phyloP scores from a whole-genome alignment of 2,329 filamentous ascomycete genomes.

The Colletotrichum lentis region DNA sequence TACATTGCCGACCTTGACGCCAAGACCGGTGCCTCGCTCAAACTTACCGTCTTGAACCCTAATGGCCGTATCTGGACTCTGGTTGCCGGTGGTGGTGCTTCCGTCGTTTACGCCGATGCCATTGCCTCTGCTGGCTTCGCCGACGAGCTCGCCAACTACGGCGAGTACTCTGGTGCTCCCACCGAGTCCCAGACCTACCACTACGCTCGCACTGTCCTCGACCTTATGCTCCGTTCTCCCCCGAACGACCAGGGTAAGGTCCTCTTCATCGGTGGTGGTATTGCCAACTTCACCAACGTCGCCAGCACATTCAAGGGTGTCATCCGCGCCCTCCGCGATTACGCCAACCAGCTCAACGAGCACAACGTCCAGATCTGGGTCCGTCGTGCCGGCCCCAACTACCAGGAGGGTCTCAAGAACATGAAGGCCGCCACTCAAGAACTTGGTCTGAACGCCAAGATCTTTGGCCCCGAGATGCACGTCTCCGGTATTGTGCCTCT shows the following conservation, averaged over 20 bases:
- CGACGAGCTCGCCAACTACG: slow-evolving; percentile 97
- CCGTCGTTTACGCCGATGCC: slow-evolving; percentile 97
- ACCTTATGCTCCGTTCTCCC: slow-evolving; percentile 95
- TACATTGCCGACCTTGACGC: slow-evolving; percentile 99
- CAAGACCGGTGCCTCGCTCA: slow-evolving; percentile 98
- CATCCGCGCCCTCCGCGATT: slow-evolving; percentile 93
- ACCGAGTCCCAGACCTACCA: slow-evolving; percentile 99
- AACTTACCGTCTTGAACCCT: slow-evolving; percentile 94
- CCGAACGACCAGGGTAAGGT: slow-evolving; percentile 91
- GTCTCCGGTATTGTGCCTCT: slow-evolving; percentile 96
- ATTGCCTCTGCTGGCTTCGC: slow-evolving; percentile 97
- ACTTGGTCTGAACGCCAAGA: slow-evolving; percentile 77
- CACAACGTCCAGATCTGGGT: slow-evolving; percentile 99
- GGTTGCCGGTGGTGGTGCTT: slow-evolving; percentile 98
- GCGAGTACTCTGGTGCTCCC: slow-evolving; percentile 98
- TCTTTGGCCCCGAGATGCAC: slow-evolving; percentile 84
- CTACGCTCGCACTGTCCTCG: slow-evolving; percentile 95
- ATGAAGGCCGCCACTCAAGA: slow-evolving; percentile 97
- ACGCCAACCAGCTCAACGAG: slow-evolving; percentile 83
- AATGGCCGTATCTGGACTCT: slow-evolving; percentile 96
- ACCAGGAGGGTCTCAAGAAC: slow-evolving; percentile 99
- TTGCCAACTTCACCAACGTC: slow-evolving; percentile 99
- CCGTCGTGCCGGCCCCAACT: slow-evolving; percentile 89
- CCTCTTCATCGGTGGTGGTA: slow-evolving; percentile 98
- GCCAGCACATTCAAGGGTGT: slow-evolving; percentile 99